These are phyloP conservation scores for Lotmaria passim DNA, from an alignment of 208 protist species.

Conservation along the genomic window DNA sequence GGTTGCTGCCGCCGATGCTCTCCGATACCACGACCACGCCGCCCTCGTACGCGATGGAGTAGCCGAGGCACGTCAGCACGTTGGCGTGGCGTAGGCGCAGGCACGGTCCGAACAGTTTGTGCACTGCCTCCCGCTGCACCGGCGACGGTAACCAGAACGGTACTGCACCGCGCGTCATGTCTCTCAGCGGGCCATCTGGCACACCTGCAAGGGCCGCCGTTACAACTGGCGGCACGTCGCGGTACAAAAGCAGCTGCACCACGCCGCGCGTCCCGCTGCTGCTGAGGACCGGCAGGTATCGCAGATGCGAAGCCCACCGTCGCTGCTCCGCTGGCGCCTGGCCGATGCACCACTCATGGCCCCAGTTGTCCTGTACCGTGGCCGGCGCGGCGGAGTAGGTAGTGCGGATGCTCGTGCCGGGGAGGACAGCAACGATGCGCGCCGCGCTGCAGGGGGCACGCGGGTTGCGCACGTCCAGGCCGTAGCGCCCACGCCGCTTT, in stretches of 20 bases:
- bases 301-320: no score
- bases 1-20: slow-evolving; percentile 38
- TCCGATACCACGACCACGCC: slow-evolving; percentile 37
- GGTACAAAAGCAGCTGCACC: slow-evolving; percentile 2
- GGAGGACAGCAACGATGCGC: no score
- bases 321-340: no score
- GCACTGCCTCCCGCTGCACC: not conserved
- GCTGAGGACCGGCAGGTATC: no score
- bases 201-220: not conserved
- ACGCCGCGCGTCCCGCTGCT: slow-evolving; percentile 3
- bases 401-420: no score
- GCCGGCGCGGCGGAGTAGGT: no score
- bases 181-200: slow-evolving; percentile 1
- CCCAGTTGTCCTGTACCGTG: no score
- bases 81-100: slow-evolving; percentile 15
- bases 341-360: no score
- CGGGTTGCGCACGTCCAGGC: no score
- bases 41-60: slow-evolving; percentile 13
- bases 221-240: not conserved
- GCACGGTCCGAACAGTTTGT: not conserved
- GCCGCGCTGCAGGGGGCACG: no score
- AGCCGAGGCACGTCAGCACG: slow-evolving; percentile 5
- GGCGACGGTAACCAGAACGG: slow-evolving; percentile 1
- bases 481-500: slow-evolving; percentile 1
- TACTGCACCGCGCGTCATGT: slow-evolving; percentile 16